Percentiles rank a stretch among this genome's conserved stretches.
phyloP scores from a whole-genome alignment of 2,329 filamentous ascomycete genomes.

The Fusarium bactridioides region DNA sequence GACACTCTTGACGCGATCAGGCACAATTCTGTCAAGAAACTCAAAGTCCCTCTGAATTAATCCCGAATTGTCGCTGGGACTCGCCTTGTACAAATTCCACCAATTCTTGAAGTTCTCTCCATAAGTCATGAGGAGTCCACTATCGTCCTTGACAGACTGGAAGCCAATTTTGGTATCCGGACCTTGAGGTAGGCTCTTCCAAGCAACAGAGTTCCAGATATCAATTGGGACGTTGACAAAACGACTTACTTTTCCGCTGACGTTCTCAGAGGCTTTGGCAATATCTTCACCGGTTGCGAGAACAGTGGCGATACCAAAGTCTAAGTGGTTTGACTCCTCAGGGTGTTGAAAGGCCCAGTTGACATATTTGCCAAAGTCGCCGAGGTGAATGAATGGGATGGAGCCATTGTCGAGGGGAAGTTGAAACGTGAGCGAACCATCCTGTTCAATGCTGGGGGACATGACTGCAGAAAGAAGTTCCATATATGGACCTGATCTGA shows the following conservation, averaged over 20 bases:
- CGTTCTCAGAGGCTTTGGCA: not conserved
- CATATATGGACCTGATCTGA: not conserved
- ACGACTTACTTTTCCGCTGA: accelerated
- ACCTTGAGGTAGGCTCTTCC: not conserved
- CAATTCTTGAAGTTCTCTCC: not conserved
- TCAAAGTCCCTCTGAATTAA: not conserved
- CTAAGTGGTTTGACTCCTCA: not conserved
- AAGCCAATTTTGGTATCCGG: not conserved
- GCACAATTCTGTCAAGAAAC: not conserved
- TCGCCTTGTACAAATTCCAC: not conserved
- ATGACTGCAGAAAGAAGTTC: not conserved
- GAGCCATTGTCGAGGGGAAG: not conserved
- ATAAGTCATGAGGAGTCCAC: not conserved
- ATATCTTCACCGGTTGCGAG: not conserved
- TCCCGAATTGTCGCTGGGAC: not conserved
- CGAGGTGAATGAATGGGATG: not conserved
- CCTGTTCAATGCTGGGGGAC: not conserved
- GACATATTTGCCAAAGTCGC: not conserved
- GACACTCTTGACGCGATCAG: not conserved
- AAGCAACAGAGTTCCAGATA: not conserved
- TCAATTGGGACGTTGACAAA: not conserved
- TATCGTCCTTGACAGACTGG: not conserved
- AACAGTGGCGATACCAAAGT: not conserved
- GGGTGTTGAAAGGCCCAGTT: not conserved
- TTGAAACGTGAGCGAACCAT: not conserved